Base-by-base conservation (phyloP, 208 protist species). In the Jaenimonas drosophilae region DNA sequence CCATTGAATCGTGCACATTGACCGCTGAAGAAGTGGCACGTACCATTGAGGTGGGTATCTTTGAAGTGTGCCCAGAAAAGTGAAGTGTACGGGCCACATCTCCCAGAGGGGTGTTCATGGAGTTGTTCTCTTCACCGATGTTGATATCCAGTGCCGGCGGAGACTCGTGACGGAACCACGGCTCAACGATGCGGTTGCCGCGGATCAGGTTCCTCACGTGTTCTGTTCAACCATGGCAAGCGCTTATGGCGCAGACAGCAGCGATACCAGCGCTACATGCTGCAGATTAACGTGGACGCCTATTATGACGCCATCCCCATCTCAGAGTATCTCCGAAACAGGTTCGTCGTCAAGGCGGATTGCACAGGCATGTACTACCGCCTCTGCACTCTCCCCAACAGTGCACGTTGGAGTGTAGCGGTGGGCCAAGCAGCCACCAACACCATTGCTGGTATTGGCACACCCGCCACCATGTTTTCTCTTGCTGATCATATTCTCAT, bases 401-500 rank as follows among this genome's bases (percentile, higher is more conserved):
- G 6, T 6, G 37, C 37, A 20, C 37, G 37, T 25, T 42, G 37
- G 37, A 42, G 37, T 20, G 37, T 42, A 17, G 37, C 37, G 37
- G 37, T 42, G 11, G 37, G 16, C 37, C 37, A 42, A 17, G 37
- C 37, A 6, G 16, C 23, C 14, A 42, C 37, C 7, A 42, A 42
- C 19, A 20, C 23, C 6, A 42, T 42, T 20, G 37, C 23, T 11
- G 37, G 23, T 20, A 42, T 42, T 17, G 37, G 23, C 23, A 42
- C 37, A 42, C n/a, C 16, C 6, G 37, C 23, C 16, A 17, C 37
- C 6, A 17, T 42, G n/a, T 20, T 25, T 17, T 25, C 37, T 11
- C 37, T 42, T 20, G 23, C 23, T 42, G 37, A 42, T 20, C 14
- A 42, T 20, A 42, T 42, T 20, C 14, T 42, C 16, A 42, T 42